phyloP scores from a whole-genome alignment of 352 stramenopile genomes.

The Phytophthora agathidicida region DNA sequence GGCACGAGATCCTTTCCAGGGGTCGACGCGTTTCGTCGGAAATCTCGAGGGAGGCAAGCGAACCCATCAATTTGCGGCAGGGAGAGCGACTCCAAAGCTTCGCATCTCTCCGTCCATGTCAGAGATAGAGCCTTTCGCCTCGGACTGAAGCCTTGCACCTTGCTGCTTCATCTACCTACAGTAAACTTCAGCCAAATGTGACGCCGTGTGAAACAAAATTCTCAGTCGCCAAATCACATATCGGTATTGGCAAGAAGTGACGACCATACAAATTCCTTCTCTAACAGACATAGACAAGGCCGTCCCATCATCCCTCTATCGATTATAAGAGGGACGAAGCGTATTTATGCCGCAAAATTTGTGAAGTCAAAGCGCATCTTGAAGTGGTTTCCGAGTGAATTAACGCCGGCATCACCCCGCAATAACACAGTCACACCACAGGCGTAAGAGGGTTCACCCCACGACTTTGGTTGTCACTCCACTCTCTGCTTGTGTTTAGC shows the following conservation, averaged over 20 bases:
- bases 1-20: slow-evolving; percentile 2
- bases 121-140: too few species aligned
- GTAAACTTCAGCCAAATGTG: too few species aligned
- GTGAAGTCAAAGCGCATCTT: slow-evolving; percentile 22
- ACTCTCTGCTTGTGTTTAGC: too few species aligned
- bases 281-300: not conserved
- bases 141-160: too few species aligned
- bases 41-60: too few species aligned
- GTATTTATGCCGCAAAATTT: slow-evolving; percentile 16
- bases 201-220: slow-evolving; percentile 17
- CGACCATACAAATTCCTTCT: not conserved
- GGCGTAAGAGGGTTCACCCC: too few species aligned
- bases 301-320: slow-evolving; percentile 1
- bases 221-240: not conserved
- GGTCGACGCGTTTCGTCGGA: slow-evolving; percentile 3
- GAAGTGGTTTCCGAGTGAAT: slow-evolving; percentile 18
- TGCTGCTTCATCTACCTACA: too few species aligned
- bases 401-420: slow-evolving; percentile 8
- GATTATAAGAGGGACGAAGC: not conserved
- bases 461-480: too few species aligned
- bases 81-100: too few species aligned
- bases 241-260: slow-evolving; percentile 7
- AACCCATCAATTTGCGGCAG: too few species aligned
- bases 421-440: too few species aligned
- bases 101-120: too few species aligned